These are phyloP conservation scores for Fomitopsis schrenkii DNA, from an alignment of 1,284 basidiomycete genomes.

Conservation along the genomic window DNA sequence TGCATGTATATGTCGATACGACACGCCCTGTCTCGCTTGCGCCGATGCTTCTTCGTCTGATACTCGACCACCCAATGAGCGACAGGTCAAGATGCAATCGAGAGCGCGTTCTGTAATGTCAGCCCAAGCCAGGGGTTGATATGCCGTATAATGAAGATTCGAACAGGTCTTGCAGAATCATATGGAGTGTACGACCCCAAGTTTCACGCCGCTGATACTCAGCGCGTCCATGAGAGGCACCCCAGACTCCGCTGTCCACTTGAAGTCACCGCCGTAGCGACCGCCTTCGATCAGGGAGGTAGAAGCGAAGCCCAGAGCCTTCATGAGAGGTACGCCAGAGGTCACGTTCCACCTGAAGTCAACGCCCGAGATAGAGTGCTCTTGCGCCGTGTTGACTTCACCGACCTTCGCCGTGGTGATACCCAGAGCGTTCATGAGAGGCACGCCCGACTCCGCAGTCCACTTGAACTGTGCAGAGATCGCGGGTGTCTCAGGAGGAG, in stretches of 20 bases:
- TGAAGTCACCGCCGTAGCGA: background rate
- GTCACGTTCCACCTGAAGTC: too few relatives aligned
- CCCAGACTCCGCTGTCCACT: background rate
- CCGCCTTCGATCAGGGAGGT: background rate
- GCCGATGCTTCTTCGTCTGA: too few relatives aligned
- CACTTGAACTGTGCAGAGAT: background rate
- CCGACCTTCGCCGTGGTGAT: background rate
- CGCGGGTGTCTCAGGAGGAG: background rate
- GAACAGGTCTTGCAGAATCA: too few relatives aligned
- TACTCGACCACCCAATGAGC: too few relatives aligned
- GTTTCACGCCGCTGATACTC: background rate
- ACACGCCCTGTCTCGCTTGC: too few relatives aligned
- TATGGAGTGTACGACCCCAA: background rate
- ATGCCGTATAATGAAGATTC: too few relatives aligned
- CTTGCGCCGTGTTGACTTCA: background rate
- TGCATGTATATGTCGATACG: too few relatives aligned
- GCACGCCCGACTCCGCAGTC: background rate
- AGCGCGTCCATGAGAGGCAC: background rate
- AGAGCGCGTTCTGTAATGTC: too few relatives aligned
- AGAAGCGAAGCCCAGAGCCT: background rate
- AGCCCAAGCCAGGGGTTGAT: too few relatives aligned
- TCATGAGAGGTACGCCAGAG: too few relatives aligned
- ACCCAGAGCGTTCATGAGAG: background rate
- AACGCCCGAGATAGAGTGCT: too few relatives aligned
- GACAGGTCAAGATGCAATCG: too few relatives aligned